A percentile compares a stretch with the other conserved stretches of the same genome.
phyloP scores from a whole-genome alignment of 2,329 filamentous ascomycete genomes.

The Apiospora hydei region DNA sequence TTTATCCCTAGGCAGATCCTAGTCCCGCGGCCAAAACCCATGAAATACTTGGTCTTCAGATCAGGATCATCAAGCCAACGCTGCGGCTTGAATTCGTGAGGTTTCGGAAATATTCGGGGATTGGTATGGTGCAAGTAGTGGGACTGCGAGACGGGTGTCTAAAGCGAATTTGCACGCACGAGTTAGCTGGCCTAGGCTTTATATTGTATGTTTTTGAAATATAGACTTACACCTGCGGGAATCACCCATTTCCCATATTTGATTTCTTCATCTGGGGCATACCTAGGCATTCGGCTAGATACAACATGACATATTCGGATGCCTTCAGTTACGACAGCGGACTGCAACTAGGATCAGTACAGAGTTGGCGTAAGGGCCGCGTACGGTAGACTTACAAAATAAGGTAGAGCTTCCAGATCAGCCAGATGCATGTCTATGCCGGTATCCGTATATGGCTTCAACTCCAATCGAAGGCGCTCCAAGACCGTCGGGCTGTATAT shows the following conservation, averaged over 20 bases:
- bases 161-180: not conserved
- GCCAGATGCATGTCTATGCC: too few relatives aligned
- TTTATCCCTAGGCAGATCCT: not conserved
- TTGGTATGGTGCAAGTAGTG: constrained; percentile 2
- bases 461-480: too few relatives aligned
- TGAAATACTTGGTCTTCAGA: not conserved
- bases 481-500: constrained; percentile 24
- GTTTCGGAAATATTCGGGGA: constrained; percentile 9
- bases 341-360: not conserved
- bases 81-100: constrained; percentile 8
- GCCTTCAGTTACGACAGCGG: not conserved
- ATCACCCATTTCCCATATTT: constrained; percentile 4
- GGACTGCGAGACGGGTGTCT: constrained; percentile 12
- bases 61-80: constrained; percentile 14
- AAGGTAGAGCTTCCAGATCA: too few relatives aligned
- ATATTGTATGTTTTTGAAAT: not conserved
- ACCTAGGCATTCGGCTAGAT: constrained; percentile 38
- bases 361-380: too few relatives aligned
- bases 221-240: constrained; percentile 8
- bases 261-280: constrained; percentile 34
- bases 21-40: not conserved
- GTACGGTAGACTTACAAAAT: too few relatives aligned
- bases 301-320: constrained; percentile 38
- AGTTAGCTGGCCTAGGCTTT: not conserved
- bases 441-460: too few relatives aligned